Percentiles rank a stretch among this genome's conserved stretches.
Evolutionary conservation across 2,329 filamentous ascomycete species (phyloP).

Genomic region (Pyrenochaeta sp.): DNA sequence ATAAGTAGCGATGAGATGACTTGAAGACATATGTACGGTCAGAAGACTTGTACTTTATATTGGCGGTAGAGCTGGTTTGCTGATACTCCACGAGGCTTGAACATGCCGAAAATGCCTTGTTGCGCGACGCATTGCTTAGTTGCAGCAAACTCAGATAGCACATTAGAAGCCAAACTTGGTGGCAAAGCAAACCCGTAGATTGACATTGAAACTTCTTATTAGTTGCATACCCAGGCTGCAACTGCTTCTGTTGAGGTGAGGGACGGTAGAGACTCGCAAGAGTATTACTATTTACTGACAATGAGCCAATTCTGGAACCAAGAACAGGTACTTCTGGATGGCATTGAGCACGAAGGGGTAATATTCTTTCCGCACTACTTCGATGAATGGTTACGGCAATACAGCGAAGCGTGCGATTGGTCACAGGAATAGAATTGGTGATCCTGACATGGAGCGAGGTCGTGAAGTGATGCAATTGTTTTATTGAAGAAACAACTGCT

Average conservation of each 20-base stretch:
- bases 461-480: conserved; percentile 49
- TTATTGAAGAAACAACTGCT: conserved; percentile 46
- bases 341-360: too few relatives aligned
- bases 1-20: background rate
- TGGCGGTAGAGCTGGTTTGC: background rate
- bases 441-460: background rate
- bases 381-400: background rate
- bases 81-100: background rate
- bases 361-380: too few relatives aligned
- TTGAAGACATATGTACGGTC: background rate
- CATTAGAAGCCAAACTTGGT: background rate
- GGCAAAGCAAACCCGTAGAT: background rate
- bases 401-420: background rate
- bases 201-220: too few relatives aligned
- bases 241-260: too few relatives aligned
- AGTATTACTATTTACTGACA: too few relatives aligned
- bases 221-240: too few relatives aligned
- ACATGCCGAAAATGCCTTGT: background rate
- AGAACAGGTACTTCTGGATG: too few relatives aligned
- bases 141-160: background rate
- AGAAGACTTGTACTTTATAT: background rate
- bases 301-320: too few relatives aligned
- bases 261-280: too few relatives aligned
- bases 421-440: background rate
- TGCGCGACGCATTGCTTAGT: background rate